Base-by-base conservation (phyloP, 768 basidiomycete genomes). In the Tylopilus rubrobrunneus region DNA sequence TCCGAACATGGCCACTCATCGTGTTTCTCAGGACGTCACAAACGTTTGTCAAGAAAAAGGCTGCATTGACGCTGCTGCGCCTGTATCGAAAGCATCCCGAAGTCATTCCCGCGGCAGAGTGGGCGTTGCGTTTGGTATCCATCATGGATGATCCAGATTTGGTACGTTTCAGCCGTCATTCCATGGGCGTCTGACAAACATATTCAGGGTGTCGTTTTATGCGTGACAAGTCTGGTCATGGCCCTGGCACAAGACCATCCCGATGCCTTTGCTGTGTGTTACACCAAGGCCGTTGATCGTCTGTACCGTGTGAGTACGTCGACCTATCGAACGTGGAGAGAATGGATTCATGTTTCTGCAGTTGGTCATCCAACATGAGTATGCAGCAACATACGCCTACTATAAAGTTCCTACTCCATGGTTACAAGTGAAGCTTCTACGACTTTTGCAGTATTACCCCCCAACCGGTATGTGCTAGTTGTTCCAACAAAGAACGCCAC, bases 341-440 rank as follows among this genome's bases (percentile, higher is more conserved):
- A 27, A n/a, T 42, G 29, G 17, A 47, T 36, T 53, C 52, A 67
- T 37, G 25, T 40, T 48, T 43, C 27, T 14, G 6, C 58, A 96
- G 93, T 79, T 99, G 61, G 81, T 98, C 17, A 87, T 98, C 57
- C 91, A 94, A 61, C 86, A 88, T 56, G 92, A 98, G 65, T 96
- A 89, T 65, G 76, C 86, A 8, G 78, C 87, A 34, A 88, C 91
- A 47, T 99, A 99, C 67, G 81, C 94, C 17, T 99, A 99, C 69
- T 99, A 99, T 73, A 93, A 94, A 73, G 92, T 98, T 2, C 96
- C 96, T 21, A 90, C 90, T 23, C 96, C 96, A 1, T 98, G 96
- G 97, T 76, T 98, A 33, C 96, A 98, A 73, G 92, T 98, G 58
- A 97, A 98, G 69, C 80, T 99, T 3, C 77, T 99, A 14, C 87